phyloP scores from a whole-genome alignment of 225 moss, liverwort and hornwort species.

The Pleurozium schreberi region DNA sequence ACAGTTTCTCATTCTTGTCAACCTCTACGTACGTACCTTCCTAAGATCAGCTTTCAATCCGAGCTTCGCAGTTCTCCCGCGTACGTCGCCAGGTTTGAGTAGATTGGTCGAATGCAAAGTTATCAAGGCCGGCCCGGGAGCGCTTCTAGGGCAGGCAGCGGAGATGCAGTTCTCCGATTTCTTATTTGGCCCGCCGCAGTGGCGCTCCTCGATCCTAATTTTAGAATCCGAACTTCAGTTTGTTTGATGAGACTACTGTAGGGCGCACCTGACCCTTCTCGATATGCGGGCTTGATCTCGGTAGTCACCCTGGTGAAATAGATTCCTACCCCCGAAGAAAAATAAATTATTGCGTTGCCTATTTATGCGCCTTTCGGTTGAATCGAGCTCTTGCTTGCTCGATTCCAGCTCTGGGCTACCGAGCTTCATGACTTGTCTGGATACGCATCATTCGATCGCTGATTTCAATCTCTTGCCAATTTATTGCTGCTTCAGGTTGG shows the following conservation, averaged over 20 bases:
- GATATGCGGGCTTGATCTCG: background rate
- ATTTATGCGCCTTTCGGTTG: background rate
- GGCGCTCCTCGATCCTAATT: background rate
- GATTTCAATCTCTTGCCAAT: background rate
- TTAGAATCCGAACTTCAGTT: background rate
- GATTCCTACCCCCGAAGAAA: background rate
- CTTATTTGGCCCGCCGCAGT: background rate
- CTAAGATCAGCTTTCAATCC: background rate
- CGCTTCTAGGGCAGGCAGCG: background rate
- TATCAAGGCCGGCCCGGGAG: background rate
- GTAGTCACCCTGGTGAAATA: background rate
- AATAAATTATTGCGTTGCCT: background rate
- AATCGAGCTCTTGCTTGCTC: background rate
- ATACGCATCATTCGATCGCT: background rate
- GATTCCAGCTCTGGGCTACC: background rate
- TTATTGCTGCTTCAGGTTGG: background rate
- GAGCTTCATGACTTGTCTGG: background rate
- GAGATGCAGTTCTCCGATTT: background rate
- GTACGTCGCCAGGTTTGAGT: background rate
- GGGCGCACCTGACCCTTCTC: background rate
- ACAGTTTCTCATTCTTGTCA: background rate
- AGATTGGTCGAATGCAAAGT: background rate
- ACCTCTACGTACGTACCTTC: background rate
- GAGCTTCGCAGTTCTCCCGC: background rate
- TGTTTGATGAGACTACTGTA: background rate